These are phyloP conservation scores for Leishmania tarentolae DNA, from an alignment of 208 protist species.

Conservation along the genomic window DNA sequence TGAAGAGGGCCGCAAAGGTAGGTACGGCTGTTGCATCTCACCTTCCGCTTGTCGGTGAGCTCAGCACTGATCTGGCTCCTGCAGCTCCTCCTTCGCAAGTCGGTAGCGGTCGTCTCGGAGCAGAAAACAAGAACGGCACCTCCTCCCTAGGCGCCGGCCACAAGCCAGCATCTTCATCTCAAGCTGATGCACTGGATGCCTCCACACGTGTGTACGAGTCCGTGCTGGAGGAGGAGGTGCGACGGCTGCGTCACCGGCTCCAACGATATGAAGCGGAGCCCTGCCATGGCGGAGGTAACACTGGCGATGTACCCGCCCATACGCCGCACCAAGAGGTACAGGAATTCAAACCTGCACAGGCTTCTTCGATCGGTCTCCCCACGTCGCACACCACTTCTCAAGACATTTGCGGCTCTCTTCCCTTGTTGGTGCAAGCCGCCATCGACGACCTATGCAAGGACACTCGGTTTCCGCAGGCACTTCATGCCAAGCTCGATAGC, in stretches of 20 bases:
- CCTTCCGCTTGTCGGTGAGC: neutral
- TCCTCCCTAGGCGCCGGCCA: neutral
- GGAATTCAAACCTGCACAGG: neutral
- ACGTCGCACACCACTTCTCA: neutral
- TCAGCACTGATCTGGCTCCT: neutral
- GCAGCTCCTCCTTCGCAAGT: neutral
- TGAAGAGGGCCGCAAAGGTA: neutral
- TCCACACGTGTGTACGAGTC: constrained; percentile 3
- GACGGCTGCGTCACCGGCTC: constrained; percentile 1
- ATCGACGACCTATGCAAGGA: constrained; percentile 6
- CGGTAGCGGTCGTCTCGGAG: neutral
- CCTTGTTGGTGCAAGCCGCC: neutral
- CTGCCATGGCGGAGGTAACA: neutral
- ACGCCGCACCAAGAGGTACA: neutral
- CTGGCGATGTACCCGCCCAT: too few species aligned
- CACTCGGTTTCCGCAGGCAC: constrained; percentile 2
- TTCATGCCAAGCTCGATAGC: constrained; percentile 3
- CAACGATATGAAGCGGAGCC: constrained; percentile 1
- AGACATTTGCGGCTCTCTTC: neutral
- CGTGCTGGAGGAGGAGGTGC: constrained; percentile 13
- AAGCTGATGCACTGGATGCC: neutral
- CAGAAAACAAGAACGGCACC: neutral
- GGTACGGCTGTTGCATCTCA: neutral
- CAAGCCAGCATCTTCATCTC: neutral
- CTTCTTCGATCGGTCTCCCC: neutral